phyloP scores from a whole-genome alignment of 2,329 filamentous ascomycete species.

The Fusarium austroafricanum region DNA sequence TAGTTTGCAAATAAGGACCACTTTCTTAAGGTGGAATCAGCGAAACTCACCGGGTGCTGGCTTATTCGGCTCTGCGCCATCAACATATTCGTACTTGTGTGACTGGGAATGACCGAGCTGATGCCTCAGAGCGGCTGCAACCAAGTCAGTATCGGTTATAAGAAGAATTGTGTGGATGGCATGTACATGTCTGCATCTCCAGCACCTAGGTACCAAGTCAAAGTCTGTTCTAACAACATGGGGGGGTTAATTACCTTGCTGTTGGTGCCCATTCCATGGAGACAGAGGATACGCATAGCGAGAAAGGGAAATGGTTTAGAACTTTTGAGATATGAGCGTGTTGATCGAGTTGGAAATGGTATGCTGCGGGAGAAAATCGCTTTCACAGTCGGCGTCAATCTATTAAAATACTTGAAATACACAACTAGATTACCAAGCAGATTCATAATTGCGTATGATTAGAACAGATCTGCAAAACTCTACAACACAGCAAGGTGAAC shows the following conservation, averaged over 20 bases:
- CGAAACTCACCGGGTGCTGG: background rate
- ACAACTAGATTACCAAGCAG: background rate
- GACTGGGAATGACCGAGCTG: slow-evolving; percentile 4
- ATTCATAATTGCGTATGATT: too few relatives aligned
- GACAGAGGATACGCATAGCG: slow-evolving; percentile 10
- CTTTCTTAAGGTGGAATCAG: background rate
- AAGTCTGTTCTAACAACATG: background rate
- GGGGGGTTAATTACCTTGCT: background rate
- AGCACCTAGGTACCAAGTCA: background rate
- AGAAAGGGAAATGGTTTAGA: background rate
- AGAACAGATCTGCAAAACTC: background rate
- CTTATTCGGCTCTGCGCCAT: background rate
- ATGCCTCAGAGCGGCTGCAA: slow-evolving; percentile 3
- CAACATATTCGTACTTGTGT: slow-evolving; percentile 6
- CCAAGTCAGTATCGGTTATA: background rate
- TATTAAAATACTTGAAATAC: background rate
- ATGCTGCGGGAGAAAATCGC: background rate
- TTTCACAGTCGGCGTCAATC: too few relatives aligned
- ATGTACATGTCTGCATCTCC: slow-evolving; percentile 10
- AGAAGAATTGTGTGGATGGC: too few relatives aligned
- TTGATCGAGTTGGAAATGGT: too few relatives aligned
- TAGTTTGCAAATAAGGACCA: background rate
- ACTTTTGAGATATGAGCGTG: too few relatives aligned
- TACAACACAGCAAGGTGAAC: background rate
- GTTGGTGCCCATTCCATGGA: slow-evolving; percentile 11